These are phyloP conservation scores for Xylaria nigripes DNA, from an alignment of 495 filamentous ascomycete species.

Conservation along the genomic window DNA sequence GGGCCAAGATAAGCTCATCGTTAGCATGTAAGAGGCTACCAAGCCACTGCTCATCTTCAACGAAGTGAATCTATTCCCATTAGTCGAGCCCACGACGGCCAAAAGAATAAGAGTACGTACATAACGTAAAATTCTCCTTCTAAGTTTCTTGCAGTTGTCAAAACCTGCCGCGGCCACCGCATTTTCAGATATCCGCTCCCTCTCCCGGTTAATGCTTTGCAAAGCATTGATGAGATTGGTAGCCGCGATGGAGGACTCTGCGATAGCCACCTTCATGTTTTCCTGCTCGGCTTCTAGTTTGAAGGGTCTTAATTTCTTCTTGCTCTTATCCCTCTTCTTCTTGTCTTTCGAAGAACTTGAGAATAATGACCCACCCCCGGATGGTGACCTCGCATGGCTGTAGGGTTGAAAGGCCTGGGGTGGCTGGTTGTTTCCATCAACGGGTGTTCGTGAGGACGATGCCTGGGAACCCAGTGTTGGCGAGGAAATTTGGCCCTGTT, in stretches of 20 bases:
- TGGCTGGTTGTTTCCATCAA: conserved; percentile 22
- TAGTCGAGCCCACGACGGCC: not conserved
- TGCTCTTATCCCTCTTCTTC: conserved; percentile 42
- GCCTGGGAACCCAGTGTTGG: conserved; percentile 13
- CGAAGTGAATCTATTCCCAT: conserved; percentile 56
- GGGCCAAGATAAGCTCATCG: conserved; percentile 76
- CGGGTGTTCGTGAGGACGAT: conserved; percentile 26
- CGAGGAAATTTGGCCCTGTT: conserved; percentile 13
- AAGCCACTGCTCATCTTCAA: conserved; percentile 76
- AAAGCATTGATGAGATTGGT: conserved; percentile 87
- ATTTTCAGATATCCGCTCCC: conserved; percentile 80
- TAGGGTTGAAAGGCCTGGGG: conserved; percentile 28
- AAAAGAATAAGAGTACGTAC: conserved; percentile 30
- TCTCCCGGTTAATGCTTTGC: conserved; percentile 85
- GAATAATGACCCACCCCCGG: conserved; percentile 24
- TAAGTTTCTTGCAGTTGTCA: conserved; percentile 74
- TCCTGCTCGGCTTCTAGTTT: conserved; percentile 84
- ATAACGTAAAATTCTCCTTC: conserved; percentile 79
- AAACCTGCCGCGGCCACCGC: conserved; percentile 65
- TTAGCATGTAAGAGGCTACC: conserved; percentile 75
- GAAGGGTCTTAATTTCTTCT: conserved; percentile 53
- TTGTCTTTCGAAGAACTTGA: conserved; percentile 34
- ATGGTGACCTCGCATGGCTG: conserved; percentile 23
- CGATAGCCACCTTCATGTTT: conserved; percentile 71
- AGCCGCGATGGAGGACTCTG: conserved; percentile 75